A percentile compares a stretch with the other conserved stretches of the same genome.
Evolutionary conservation across 768 basidiomycete genomes (phyloP).

Genomic region (Auriscalpium orientale): DNA sequence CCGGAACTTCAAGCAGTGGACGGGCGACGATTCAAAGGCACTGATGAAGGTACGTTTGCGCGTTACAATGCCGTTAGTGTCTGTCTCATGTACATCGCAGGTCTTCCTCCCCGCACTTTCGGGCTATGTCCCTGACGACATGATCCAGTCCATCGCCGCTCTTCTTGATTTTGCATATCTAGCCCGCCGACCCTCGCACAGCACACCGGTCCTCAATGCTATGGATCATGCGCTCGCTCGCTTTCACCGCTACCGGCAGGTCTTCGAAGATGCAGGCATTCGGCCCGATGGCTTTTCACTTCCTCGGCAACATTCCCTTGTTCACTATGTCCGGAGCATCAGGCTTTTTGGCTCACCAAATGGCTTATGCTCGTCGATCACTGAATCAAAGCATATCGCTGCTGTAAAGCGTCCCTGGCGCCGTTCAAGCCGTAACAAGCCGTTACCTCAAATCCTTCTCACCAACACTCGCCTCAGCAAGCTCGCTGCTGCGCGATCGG

Average conservation of each 20-base stretch:
- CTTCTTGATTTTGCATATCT: constrained; percentile 22
- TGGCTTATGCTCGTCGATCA: constrained; percentile 17
- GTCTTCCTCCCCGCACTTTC: constrained; percentile 15
- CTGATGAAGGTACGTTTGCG: constrained; percentile 15
- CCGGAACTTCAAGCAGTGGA: constrained; percentile 18
- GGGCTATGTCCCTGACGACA: constrained; percentile 1
- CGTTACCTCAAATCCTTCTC: constrained; percentile 29
- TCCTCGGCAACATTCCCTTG: constrained; percentile 21
- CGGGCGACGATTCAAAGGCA: constrained; percentile 18
- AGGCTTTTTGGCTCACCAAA: constrained; percentile 18
- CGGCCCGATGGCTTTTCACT: constrained; percentile 15
- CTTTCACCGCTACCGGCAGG: constrained; percentile 8
- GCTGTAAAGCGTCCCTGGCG: constrained; percentile 26
- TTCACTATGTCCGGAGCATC: constrained; percentile 19
- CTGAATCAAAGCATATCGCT: constrained; percentile 17
- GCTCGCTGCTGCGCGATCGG: constrained; percentile 15
- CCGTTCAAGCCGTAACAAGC: constrained; percentile 22
- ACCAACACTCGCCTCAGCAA: constrained; percentile 20
- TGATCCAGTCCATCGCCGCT: constrained; percentile 7
- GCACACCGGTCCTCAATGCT: not conserved
- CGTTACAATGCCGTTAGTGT: not conserved
- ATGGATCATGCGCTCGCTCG: constrained; percentile 10
- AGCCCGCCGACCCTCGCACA: constrained; percentile 2
- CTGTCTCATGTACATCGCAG: constrained; percentile 1
- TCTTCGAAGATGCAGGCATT: constrained; percentile 13